These are phyloP conservation scores for Rauvolfia tetraphylla DNA, from an alignment of 257 asterid genomes.

Conservation along the genomic window DNA sequence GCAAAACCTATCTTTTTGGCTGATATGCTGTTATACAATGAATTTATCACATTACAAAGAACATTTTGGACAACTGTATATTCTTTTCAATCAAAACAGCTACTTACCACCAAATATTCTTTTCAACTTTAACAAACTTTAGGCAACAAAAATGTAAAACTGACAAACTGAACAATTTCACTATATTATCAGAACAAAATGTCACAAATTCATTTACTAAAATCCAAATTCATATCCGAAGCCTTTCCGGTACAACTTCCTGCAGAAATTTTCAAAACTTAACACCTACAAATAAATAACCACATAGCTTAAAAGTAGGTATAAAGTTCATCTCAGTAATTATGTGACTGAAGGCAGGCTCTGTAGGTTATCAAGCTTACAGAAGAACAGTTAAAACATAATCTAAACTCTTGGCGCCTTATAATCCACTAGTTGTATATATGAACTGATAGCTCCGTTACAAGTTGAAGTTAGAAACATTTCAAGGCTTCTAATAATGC, in stretches of 20 bases:
- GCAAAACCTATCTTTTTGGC: neutral
- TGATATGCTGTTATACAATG: neutral
- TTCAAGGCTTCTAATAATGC: neutral
- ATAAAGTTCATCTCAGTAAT: neutral
- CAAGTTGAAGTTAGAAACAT: conserved; percentile 1
- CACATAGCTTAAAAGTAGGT: neutral
- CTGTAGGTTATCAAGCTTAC: neutral
- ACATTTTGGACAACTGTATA: neutral
- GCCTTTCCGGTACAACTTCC: neutral
- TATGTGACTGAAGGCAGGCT: neutral
- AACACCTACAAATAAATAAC: neutral
- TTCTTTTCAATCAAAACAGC: neutral
- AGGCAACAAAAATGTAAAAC: neutral
- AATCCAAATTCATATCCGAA: neutral
- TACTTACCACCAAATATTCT: neutral
- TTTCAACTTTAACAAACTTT: neutral
- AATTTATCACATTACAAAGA: neutral
- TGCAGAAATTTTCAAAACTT: no score
- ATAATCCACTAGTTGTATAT: neutral
- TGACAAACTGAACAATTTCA: neutral
- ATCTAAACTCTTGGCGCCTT: neutral
- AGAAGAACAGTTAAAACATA: neutral
- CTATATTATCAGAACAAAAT: neutral
- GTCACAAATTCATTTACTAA: neutral
- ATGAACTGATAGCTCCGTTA: neutral